phyloP scores from a whole-genome alignment of 2,329 filamentous ascomycete genomes.

The Cordyceps fumosorosea region DNA sequence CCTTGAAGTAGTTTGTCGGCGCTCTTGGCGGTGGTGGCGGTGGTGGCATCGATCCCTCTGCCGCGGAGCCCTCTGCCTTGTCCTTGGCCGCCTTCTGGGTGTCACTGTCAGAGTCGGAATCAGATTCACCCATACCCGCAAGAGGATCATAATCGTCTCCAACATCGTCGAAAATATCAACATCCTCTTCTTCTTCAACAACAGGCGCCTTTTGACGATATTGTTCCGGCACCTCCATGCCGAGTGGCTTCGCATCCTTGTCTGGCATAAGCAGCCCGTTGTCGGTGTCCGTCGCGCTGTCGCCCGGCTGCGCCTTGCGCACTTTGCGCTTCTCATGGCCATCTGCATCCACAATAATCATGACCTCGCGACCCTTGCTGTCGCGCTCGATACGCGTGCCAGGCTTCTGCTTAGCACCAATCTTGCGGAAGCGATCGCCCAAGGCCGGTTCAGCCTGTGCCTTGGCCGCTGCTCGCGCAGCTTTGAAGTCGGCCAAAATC shows the following conservation, averaged over 20 bases:
- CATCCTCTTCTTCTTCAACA: constrained; percentile 47
- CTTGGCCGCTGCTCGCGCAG: constrained; percentile 54
- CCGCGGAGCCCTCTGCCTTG: constrained; percentile 18
- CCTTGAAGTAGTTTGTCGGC: constrained; percentile 57
- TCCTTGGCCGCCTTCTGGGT: constrained; percentile 25
- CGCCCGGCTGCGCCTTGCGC: constrained; percentile 41
- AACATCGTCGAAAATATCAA: constrained; percentile 60
- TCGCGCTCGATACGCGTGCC: constrained; percentile 56
- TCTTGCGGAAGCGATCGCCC: constrained; percentile 58
- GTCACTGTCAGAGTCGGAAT: constrained; percentile 36
- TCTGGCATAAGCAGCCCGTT: constrained; percentile 46
- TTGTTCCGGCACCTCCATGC: constrained; percentile 59
- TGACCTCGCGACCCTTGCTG: constrained; percentile 53
- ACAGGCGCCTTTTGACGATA: constrained; percentile 41
- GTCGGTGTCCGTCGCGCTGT: constrained; percentile 28
- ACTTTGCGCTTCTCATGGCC: constrained; percentile 61
- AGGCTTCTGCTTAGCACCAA: constrained; percentile 47
- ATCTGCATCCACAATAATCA: constrained; percentile 60
- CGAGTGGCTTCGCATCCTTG: constrained; percentile 50
- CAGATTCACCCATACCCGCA: constrained; percentile 46
- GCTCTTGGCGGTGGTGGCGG: constrained; percentile 33
- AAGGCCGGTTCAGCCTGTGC: constrained; percentile 44
- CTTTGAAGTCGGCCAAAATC: constrained; percentile 61
- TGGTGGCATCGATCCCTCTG: constrained; percentile 36
- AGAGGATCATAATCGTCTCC: constrained; percentile 63